Evolutionary conservation across 257 asterid species (phyloP).

Genomic region (Linderniella brevidens): DNA sequence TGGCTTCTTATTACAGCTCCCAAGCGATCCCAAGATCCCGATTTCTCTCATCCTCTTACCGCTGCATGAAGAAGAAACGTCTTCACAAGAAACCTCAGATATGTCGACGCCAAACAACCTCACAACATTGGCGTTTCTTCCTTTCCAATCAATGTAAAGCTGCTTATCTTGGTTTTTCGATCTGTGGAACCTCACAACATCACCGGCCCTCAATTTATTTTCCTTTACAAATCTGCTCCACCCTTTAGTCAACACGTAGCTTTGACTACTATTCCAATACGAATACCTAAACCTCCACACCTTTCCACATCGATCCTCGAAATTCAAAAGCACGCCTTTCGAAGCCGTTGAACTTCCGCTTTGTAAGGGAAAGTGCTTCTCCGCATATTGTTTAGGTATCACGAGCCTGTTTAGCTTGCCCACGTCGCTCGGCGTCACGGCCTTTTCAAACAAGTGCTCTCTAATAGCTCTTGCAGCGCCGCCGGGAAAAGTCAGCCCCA

Average conservation of each 20-base stretch:
- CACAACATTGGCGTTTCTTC: neutral
- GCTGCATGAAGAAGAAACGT: no score
- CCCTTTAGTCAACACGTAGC: no score
- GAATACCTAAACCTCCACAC: slow-evolving; percentile 1
- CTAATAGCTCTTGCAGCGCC: neutral
- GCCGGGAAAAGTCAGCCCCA: neutral
- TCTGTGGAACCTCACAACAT: neutral
- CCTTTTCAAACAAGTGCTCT: slow-evolving; percentile 10
- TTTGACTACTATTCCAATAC: neutral
- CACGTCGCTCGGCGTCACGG: slow-evolving; percentile 9
- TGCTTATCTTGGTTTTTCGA: neutral
- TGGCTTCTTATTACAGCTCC: no score
- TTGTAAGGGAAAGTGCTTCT: slow-evolving; percentile 5
- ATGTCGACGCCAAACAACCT: no score
- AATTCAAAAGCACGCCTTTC: slow-evolving; percentile 1
- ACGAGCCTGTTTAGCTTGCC: slow-evolving; percentile 8
- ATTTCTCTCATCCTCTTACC: no score
- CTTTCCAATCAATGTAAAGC: slow-evolving; percentile 1
- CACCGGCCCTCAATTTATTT: neutral
- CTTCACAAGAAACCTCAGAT: no score
- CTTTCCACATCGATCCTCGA: neutral
- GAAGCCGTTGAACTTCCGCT: neutral
- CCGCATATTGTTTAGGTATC: slow-evolving; percentile 9
- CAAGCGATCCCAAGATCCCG: no score
- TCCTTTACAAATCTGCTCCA: no score